Conservation (phyloP, 331 rosid species). For the Prunus yedoensis region DNA sequence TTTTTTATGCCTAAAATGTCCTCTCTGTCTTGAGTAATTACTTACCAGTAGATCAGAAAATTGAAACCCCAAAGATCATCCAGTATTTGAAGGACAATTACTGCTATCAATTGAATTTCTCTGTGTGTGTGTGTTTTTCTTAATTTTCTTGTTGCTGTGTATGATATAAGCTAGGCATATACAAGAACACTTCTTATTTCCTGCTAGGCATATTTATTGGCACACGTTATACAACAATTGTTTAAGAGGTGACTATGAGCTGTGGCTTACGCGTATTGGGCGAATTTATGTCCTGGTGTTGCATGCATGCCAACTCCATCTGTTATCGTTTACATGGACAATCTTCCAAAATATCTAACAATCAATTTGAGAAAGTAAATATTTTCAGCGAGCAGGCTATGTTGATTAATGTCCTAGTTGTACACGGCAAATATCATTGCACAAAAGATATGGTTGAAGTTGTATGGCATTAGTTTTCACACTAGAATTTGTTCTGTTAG, state of each 20-base stretch:
- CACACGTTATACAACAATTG: constrained; percentile 4
- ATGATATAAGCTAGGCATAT: neutral
- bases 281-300: constrained; percentile 13
- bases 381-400: neutral
- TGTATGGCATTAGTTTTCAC: constrained; percentile 3
- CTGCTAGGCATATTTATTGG: neutral
- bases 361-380: neutral
- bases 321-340: constrained; percentile 7
- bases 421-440: constrained; percentile 2
- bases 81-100: neutral
- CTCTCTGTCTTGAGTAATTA: constrained; percentile 17
- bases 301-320: constrained; percentile 22
- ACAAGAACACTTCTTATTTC: neutral
- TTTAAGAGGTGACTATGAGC: neutral
- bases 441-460: constrained; percentile 20
- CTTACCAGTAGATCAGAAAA: neutral
- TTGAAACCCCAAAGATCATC: neutral
- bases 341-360: neutral
- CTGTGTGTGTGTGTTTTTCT: neutral
- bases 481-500: constrained; percentile 18
- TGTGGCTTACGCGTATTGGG: neutral
- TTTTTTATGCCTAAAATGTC: constrained; percentile 37
- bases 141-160: neutral
- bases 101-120: neutral
- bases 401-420: constrained; percentile 9